phyloP scores from a whole-genome alignment of 2,329 filamentous ascomycete genomes.

The Leptographium galeiforme region DNA sequence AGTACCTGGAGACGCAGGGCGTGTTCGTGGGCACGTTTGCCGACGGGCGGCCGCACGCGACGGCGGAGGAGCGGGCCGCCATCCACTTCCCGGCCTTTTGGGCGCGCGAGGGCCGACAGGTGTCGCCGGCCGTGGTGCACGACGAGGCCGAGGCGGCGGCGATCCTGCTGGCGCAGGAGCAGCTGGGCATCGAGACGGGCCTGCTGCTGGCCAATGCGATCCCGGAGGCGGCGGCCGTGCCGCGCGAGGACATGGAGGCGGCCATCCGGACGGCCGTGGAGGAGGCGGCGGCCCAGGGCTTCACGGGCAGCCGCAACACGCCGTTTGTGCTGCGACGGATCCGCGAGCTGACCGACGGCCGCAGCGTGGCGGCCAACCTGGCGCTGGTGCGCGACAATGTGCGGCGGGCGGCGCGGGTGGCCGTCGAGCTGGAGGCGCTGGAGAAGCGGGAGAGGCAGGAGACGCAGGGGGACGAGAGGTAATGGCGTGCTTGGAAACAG shows the following conservation, averaged over 20 bases:
- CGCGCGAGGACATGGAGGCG: slow-evolving; percentile 54
- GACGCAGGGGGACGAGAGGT: slow-evolving; percentile 1
- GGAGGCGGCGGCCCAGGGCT: slow-evolving; percentile 51
- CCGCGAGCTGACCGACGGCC: slow-evolving; percentile 60
- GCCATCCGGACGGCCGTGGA: slow-evolving; percentile 55
- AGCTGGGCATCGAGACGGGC: slow-evolving; percentile 60
- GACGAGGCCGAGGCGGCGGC: slow-evolving; percentile 73
- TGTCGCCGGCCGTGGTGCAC: slow-evolving; percentile 62
- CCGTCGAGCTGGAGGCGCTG: slow-evolving; percentile 29
- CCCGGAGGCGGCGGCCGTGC: slow-evolving; percentile 54
- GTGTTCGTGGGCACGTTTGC: slow-evolving; percentile 82
- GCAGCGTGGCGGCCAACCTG: slow-evolving; percentile 61
- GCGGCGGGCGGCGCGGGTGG: slow-evolving; percentile 38
- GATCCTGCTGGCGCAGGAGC: slow-evolving; percentile 71
- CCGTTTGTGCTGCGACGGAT: slow-evolving; percentile 72
- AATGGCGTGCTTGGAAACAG: neutral
- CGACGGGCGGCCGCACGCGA: slow-evolving; percentile 46
- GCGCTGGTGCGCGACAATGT: slow-evolving; percentile 44
- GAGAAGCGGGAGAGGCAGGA: neutral
- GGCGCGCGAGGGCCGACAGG: slow-evolving; percentile 71
- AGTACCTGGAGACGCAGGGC: slow-evolving; percentile 59
- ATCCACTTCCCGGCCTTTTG: slow-evolving; percentile 91
- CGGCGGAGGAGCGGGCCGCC: slow-evolving; percentile 26
- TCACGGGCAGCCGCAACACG: slow-evolving; percentile 65
- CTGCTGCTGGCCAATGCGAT: slow-evolving; percentile 85